phyloP scores from a whole-genome alignment of 1,139 yeast species.

The Sugiyamaella pinicola region DNA sequence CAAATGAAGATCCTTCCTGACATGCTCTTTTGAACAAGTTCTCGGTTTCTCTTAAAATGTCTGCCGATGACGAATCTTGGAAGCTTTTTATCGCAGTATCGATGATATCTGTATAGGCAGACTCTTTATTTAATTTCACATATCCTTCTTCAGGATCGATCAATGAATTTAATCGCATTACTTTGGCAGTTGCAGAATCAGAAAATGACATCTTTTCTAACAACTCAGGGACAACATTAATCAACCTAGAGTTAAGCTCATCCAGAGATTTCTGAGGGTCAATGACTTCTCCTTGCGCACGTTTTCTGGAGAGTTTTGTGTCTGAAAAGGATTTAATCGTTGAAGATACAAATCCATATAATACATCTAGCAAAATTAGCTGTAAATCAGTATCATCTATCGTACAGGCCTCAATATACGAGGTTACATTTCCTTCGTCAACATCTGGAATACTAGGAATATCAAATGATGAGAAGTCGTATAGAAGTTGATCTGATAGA shows the following conservation, averaged over 20 bases:
- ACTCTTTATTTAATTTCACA: constrained; percentile 35
- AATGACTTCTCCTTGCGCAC: constrained; percentile 28
- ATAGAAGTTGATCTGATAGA: constrained; percentile 34
- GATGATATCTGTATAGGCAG: constrained; percentile 32
- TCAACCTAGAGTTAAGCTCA: constrained; percentile 30
- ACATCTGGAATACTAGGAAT: constrained; percentile 18
- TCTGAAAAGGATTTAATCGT: constrained; percentile 23
- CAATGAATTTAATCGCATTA: constrained; percentile 35
- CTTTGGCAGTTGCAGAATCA: constrained; percentile 34
- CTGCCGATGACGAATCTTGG: constrained; percentile 31
- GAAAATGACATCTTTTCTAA: constrained; percentile 36
- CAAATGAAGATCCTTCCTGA: constrained; percentile 12
- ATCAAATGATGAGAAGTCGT: constrained; percentile 37
- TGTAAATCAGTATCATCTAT: constrained; percentile 33
- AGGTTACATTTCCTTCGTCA: constrained; percentile 23
- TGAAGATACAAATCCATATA: constrained; percentile 36
- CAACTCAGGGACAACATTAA: constrained; percentile 33
- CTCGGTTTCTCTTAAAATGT: constrained; percentile 27
- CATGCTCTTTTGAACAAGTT: constrained; percentile 15
- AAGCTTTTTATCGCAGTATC: constrained; percentile 33
- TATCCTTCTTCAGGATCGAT: constrained; percentile 35
- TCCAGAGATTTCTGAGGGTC: constrained; percentile 24
- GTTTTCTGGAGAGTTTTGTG: constrained; percentile 20
- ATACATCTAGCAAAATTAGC: constrained; percentile 35
- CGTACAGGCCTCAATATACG: constrained; percentile 26